Evolutionary conservation across 345 rosid species (phyloP).

Genomic region (Moricandia arvensis): DNA sequence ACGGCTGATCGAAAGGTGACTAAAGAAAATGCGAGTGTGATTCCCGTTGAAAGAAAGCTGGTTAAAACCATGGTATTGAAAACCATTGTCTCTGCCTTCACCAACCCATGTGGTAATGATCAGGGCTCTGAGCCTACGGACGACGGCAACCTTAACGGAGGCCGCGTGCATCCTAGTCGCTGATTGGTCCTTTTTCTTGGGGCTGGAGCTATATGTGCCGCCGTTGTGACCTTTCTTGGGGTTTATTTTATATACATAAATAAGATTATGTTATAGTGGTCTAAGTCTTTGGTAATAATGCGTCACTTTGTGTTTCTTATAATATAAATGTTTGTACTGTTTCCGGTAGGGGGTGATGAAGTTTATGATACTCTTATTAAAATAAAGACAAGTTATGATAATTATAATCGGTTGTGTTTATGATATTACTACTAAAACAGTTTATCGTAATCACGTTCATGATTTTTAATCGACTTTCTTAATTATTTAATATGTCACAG

Average conservation of each 20-base stretch:
- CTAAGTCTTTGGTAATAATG: background rate
- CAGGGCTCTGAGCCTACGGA: background rate
- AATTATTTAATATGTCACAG: background rate
- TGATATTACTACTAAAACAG: background rate
- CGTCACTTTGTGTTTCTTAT: background rate
- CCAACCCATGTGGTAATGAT: background rate
- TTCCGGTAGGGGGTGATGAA: background rate
- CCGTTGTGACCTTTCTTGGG: background rate
- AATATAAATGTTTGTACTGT: background rate
- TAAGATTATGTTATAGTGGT: background rate
- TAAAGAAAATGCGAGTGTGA: constrained; percentile 31
- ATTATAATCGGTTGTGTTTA: background rate
- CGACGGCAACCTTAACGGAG: background rate
- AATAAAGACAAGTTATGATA: background rate
- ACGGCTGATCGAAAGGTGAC: constrained; percentile 1
- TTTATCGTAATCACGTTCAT: background rate
- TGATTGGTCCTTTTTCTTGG: constrained; percentile 7
- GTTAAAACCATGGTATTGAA: constrained; percentile 25
- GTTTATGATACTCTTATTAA: background rate
- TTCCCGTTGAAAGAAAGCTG: constrained; percentile 24
- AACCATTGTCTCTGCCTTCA: constrained; percentile 22
- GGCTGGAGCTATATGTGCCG: background rate
- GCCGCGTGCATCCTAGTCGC: constrained; percentile 12
- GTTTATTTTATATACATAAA: background rate
- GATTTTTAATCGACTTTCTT: background rate